These are phyloP conservation scores for Pelargonium australe DNA, from an alignment of 441 rosid species.

Conservation along the genomic window DNA sequence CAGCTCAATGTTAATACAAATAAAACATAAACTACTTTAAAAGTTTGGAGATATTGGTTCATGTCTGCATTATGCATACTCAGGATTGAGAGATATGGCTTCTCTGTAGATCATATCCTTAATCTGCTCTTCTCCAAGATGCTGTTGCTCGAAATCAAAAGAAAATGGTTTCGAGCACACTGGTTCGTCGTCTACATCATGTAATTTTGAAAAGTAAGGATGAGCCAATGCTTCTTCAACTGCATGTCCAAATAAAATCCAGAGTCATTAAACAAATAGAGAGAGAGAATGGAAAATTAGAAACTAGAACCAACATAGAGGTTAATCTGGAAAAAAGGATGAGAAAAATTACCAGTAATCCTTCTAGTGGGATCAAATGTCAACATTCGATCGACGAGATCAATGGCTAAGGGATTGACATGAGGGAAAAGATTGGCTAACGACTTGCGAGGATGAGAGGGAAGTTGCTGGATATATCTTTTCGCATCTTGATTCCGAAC, in stretches of 20 bases:
- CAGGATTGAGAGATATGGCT: constrained; percentile 69
- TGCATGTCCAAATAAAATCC: constrained; percentile 20
- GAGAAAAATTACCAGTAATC: constrained; percentile 66
- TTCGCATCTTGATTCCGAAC: constrained; percentile 74
- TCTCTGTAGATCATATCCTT: constrained; percentile 79
- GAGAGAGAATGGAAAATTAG: too few species aligned
- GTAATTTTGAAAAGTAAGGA: constrained; percentile 69
- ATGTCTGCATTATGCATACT: constrained; percentile 26
- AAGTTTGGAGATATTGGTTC: too few species aligned
- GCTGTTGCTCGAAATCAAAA: constrained; percentile 78
- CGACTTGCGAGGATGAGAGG: constrained; percentile 57
- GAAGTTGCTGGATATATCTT: constrained; percentile 74
- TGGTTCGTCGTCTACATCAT: constrained; percentile 84
- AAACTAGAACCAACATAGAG: too few species aligned
- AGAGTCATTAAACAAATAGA: too few species aligned
- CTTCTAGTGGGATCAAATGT: constrained; percentile 88
- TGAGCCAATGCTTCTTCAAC: constrained; percentile 92
- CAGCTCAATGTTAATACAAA: too few species aligned
- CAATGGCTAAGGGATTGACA: constrained; percentile 73
- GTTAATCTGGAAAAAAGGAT: too few species aligned
- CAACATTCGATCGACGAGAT: constrained; percentile 78
- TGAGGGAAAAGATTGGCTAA: constrained; percentile 56
- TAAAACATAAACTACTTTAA: too few species aligned
- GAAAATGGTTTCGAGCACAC: constrained; percentile 61
- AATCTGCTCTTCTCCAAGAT: constrained; percentile 75